Evolutionary conservation across 1,139 yeast genomes (phyloP), one percentile per base, ranked within the genome.

Genomic region (Hansenula sp.): DNA sequence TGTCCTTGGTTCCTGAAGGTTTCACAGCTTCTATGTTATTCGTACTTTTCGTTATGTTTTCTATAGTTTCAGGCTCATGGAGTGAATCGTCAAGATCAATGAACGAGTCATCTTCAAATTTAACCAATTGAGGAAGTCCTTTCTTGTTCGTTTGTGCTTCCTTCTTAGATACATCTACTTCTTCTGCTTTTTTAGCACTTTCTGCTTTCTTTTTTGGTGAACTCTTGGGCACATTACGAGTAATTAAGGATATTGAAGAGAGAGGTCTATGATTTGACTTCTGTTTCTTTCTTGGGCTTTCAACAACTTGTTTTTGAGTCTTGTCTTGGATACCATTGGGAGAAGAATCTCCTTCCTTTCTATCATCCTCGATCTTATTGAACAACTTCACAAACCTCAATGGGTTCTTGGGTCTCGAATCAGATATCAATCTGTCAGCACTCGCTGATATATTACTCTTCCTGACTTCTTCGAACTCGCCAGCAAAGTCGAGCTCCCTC

Each of bases 401-500:
- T 2, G 42, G 44, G 29, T 44, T 34, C 3, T 16, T 20, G 20
- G 39, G 36, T 24, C 34, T 38, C 2, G 50, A 34, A 4, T 35
- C 46, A 3, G 41, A 24, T 24, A 52, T 44, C 31, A 53, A 34
- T n/a, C 28, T 38, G 7, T 37, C 34, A 9, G 45, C 44, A 32
- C 40, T 42, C 4, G 45, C 57, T 6, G 39, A 17, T 24, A 44
- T 18, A 11, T 38, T 33, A 8, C 55, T 41, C n/a, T 44, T 38
- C 33, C 56, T 40, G 10, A 52, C 37, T 10, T 39, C 35, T 13
- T 36, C 44, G 26, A 51, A 50, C 38, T 53, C 56, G 8, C 47
- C 47, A 10, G 40, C 47, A 24, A 50, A 46, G 34, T 53, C 57
- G 12, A 11, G 9, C 24, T 32, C 34, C 12, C 28, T 24, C 9